Base-by-base conservation (phyloP, 257 asterid species). In the Cruciata laevipes region DNA sequence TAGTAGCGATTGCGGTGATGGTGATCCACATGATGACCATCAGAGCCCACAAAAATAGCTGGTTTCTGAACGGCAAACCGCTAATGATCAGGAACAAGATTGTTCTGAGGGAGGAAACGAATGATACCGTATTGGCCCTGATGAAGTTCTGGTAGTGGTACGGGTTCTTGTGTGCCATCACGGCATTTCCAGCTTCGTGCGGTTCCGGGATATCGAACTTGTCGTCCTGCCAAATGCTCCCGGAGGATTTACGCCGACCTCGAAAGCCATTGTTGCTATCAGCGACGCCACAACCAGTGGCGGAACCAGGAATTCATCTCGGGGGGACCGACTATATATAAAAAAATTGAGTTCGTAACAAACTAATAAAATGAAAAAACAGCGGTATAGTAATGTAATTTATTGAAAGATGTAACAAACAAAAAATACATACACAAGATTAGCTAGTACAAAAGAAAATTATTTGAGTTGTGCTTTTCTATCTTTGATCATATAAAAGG, bases 21-120 rank as follows among this genome's bases (percentile, higher is more conserved):
- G 87, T 75, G 21, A 73, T 16, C 90, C 90, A 83, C 90, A 87
- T 84, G n/a, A 78, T 68, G 37, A 83, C 75, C 87, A 83, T 87
- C 75, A 87, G 53, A 24, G 69, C 60, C 90, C 87, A 84, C 78
- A 81, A 56, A 61, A 81, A 77, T 0, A 79, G 16, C 67, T 35
- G 65, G 8, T 74, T 75, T 42, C 31, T 69, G 30, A 86, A 81
- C 4, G 94, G 90, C 65, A 84, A 63, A 11, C 87, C 95, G 21
- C 86, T 79, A n/a, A n/a, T n/a, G 23, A 87, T 82, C 21, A 87
- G 80, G 11, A 85, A 79, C 71, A 87, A 37, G 11, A 87, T 87
- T 5, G 79, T 81, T 24, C 82, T 84, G 6, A 85, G 86, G 24
- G 91, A 81, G 7, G 89, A 71, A 31, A 85, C 80, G 7, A 85